Evolutionary conservation across 2,329 filamentous ascomycete species (phyloP).

Genomic region (Scleromitrula shiraiana): DNA sequence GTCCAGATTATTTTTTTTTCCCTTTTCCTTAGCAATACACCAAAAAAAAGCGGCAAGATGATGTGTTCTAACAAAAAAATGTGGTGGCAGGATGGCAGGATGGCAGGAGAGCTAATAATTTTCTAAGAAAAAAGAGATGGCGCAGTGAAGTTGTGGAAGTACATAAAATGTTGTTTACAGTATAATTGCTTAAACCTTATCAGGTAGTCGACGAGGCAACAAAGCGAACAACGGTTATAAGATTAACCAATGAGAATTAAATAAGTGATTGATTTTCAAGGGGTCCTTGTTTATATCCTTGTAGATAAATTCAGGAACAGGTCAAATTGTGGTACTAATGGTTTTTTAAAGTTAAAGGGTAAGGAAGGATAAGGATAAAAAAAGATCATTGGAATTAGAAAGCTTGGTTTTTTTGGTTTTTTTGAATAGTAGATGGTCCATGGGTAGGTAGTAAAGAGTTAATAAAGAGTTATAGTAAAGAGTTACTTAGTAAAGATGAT

Average conservation of each 20-base stretch:
- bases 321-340: neutral
- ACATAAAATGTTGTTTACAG: constrained; percentile 5
- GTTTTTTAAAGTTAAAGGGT: neutral
- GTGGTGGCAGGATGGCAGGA: constrained; percentile 4
- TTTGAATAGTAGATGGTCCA: no score
- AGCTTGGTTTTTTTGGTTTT: no score
- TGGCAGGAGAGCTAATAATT: constrained; percentile 3
- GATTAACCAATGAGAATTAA: neutral
- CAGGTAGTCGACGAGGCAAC: neutral
- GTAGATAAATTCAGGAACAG: neutral
- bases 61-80: constrained; percentile 4
- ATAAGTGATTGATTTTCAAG: neutral
- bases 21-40: no score
- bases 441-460: no score
- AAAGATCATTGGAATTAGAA: no score
- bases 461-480: no score
- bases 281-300: neutral
- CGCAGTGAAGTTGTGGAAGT: constrained; percentile 2
- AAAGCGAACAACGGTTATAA: neutral
- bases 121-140: constrained; percentile 7
- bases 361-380: no score
- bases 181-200: neutral
- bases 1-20: constrained; percentile 2
- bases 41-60: neutral
- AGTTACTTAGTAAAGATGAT: no score